Evolutionary conservation across 2,329 filamentous ascomycete genomes (phyloP), one percentile per base, ranked within the genome.

Genomic region (Alternaria dauci): DNA sequence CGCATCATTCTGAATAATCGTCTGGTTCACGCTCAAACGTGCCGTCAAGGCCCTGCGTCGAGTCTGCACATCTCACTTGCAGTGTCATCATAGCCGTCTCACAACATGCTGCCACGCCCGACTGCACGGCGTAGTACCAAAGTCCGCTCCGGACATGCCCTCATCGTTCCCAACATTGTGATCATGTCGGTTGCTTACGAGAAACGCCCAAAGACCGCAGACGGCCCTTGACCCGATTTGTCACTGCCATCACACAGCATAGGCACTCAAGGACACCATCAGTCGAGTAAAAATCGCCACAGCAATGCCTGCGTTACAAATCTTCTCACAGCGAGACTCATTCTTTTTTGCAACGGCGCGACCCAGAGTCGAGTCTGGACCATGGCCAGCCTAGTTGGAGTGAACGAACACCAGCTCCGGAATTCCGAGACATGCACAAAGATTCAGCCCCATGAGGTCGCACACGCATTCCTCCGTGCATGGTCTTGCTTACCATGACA

Each of bases 41-140:
- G 39, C 46, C 34, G 51, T 47, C 34, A 26, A 9, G 18, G 36
- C 53, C 53, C 51, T 55, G 41, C 50, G 23, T 46, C 38, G 9
- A 36, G 36, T 28, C 23, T 32, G 14, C 32, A 20, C 41, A 42
- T 54, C 57, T 56, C 43, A 23, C n/a, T 48, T 48, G 51, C 47
- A 55, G 51, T 34, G 28, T 44, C 52, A 39, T 52, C 18, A 53
- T 32, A 48, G 48, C 53, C 39, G 26, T 39, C n/a, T 42, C 42
- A 18, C 34, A 32, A 25, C 44, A 39, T 28, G 32, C 44, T 39
- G 53, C 50, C 61, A 60, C 50, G 48, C 58, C 32, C 39, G 38
- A 46, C 39, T 32, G 57, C 51, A 54, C 48, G 14, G 42, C 60
- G 60, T 60, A 32, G 43, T 46, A 60, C 53, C 20, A 46, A 55